Conservation (phyloP, 2,329 filamentous ascomycete species). For the Aspergillus versicolor region DNA sequence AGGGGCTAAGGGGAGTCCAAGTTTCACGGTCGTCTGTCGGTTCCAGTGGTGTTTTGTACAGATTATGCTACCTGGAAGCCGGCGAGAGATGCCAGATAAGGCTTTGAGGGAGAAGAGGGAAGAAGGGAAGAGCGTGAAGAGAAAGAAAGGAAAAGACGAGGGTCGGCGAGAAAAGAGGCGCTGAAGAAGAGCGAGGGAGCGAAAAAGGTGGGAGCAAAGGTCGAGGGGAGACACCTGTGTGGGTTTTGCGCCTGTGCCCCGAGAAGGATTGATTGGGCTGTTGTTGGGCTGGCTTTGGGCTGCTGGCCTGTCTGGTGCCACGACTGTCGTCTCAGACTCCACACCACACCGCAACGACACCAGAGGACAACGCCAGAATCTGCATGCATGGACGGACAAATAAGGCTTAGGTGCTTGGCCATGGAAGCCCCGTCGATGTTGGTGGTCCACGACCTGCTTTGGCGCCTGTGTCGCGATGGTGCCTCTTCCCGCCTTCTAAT, state of each 20-base stretch:
- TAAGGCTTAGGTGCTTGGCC: conserved; percentile 25
- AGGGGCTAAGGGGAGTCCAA: conserved; percentile 13
- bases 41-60: conserved; percentile 10
- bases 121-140: conserved; percentile 9
- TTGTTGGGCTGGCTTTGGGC: conserved; percentile 43
- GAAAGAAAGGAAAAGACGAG: conserved; percentile 12
- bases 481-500: conserved; percentile 1
- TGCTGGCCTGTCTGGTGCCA: conserved; percentile 40
- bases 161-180: conserved; percentile 26
- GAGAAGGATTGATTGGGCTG: conserved; percentile 24
- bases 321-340: conserved; percentile 33
- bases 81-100: conserved; percentile 19
- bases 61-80: conserved; percentile 12
- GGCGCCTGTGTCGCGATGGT: conserved; percentile 1
- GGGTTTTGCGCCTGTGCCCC: conserved; percentile 11
- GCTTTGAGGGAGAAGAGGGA: conserved; percentile 9
- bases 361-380: conserved; percentile 23
- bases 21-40: conserved; percentile 7
- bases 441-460: background rate
- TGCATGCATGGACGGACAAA: conserved; percentile 33
- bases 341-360: conserved; percentile 26
- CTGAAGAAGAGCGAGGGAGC: conserved; percentile 15
- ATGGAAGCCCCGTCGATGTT: background rate
- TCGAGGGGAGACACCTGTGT: conserved; percentile 22
- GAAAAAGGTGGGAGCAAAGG: conserved; percentile 11